These are phyloP conservation scores for Fusarium mundagurra DNA, from an alignment of 2,329 filamentous ascomycete species.

Conservation along the genomic window DNA sequence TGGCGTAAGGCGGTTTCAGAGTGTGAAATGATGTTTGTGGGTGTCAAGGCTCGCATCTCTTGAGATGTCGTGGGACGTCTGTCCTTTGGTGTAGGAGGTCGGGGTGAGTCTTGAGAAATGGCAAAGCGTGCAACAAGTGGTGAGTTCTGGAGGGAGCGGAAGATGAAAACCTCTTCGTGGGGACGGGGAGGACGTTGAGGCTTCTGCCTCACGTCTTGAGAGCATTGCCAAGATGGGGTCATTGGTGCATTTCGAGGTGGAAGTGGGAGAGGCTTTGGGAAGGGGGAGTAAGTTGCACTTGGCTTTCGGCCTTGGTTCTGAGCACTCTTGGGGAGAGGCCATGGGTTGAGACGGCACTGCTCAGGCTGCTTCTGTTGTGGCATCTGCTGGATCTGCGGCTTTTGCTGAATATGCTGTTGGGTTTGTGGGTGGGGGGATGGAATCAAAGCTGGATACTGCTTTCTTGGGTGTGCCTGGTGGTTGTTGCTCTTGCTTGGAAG, in stretches of 20 bases:
- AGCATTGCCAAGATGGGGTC: slow-evolving; percentile 44
- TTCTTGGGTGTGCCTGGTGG: slow-evolving; percentile 30
- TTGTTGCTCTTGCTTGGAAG: slow-evolving; percentile 29
- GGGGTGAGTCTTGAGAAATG: slow-evolving; percentile 26
- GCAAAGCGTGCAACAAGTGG: slow-evolving; percentile 23
- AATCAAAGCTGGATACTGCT: slow-evolving; percentile 47
- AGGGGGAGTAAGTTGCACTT: slow-evolving; percentile 53
- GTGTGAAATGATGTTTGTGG: slow-evolving; percentile 14
- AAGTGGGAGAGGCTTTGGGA: slow-evolving; percentile 51
- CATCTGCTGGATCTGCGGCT: not conserved
- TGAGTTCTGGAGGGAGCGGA: slow-evolving; percentile 27
- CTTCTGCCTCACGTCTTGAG: slow-evolving; percentile 32
- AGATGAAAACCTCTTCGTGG: slow-evolving; percentile 35
- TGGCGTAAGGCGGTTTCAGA: slow-evolving; percentile 39
- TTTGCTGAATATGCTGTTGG: slow-evolving; percentile 3
- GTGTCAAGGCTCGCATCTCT: slow-evolving; percentile 16
- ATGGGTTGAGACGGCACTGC: slow-evolving; percentile 40
- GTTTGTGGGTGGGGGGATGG: slow-evolving; percentile 43
- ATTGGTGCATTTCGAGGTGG: slow-evolving; percentile 46
- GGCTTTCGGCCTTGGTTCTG: slow-evolving; percentile 36
- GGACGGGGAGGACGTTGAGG: slow-evolving; percentile 46
- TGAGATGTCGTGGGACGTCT: slow-evolving; percentile 22
- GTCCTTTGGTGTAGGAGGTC: slow-evolving; percentile 29
- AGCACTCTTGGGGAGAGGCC: slow-evolving; percentile 42
- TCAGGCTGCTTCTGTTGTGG: slow-evolving; percentile 27